Base-by-base conservation (phyloP, 1,284 basidiomycete genomes). In the Mrakiaceae sp. region DNA sequence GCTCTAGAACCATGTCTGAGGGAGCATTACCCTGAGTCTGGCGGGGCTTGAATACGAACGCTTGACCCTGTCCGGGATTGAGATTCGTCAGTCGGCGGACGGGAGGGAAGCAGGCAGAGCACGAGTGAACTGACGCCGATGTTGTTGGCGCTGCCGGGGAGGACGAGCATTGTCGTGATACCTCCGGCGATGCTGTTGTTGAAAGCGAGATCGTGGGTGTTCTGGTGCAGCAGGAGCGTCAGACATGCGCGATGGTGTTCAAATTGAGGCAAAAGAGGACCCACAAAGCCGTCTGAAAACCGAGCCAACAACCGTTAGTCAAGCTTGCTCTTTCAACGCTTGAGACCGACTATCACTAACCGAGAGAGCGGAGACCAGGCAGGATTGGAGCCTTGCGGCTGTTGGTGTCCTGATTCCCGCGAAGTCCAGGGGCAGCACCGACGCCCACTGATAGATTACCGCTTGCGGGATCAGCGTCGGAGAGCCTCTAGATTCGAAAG, bases 401-500 rank as follows among this genome's bases (percentile, higher is more conserved):
- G 71, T 78, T 63, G 12, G 53, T 63, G 40, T 63, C 61, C 43
- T 8, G 8, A 9, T 39, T 50, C 75, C 85, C 85, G 16, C 70
- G 67, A 39, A 84, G 76, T n/a, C 77, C 70, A 0, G 89, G 89
- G 2, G 81, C 73, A 62, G 85, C 81, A 68, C 84, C 75, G 8
- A 90, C 76, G 1, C 87, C 89, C 55, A 44, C 42, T 47, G 43
- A 52, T 14, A 8, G 52, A 53, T n/a, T 9, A 39, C 8, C 16
- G 52, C 6, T 39, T 4, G 6, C 10, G 3, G 27, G 52, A 14
- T 5, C 52, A 39, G 16, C 14, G 89, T 27, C 16, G 8, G 27
- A 39, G 52, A 7, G 27, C 52, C 8, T 14, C n/a, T 27, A 16
- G 27, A 16, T 39, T 9, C 8, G 27, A 9, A 54, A 16, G 5